Evolutionary conservation across 1,139 yeast species (phyloP).

Genomic region (Protomyces inundatus): DNA sequence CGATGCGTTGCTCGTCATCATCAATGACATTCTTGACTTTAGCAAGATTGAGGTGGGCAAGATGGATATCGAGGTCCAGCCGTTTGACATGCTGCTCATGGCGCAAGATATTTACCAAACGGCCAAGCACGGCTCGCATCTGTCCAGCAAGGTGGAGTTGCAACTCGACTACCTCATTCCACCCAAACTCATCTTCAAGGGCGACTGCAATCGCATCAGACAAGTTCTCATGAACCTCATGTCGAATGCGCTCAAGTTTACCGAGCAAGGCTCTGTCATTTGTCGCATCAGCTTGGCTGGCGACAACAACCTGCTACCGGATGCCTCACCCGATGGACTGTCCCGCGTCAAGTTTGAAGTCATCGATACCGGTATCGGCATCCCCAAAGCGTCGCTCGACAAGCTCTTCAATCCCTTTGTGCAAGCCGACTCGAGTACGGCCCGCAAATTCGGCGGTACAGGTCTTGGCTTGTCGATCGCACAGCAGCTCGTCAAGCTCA

Average conservation of each 20-base stretch:
- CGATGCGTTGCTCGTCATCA: constrained; percentile 67
- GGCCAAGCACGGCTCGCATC: constrained; percentile 35
- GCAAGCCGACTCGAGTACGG: constrained; percentile 57
- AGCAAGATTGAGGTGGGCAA: constrained; percentile 79
- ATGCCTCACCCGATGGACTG: not conserved
- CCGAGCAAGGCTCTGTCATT: constrained; percentile 56
- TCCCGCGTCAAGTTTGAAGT: constrained; percentile 64
- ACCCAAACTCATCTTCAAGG: constrained; percentile 61
- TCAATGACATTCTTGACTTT: constrained; percentile 74
- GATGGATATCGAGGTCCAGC: constrained; percentile 61
- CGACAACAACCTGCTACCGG: constrained; percentile 7
- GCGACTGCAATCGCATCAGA: constrained; percentile 79
- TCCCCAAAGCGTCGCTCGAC: constrained; percentile 47
- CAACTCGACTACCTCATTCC: constrained; percentile 12
- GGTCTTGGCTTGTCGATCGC: constrained; percentile 59
- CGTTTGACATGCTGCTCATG: constrained; percentile 45
- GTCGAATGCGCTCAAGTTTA: constrained; percentile 79
- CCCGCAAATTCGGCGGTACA: constrained; percentile 56
- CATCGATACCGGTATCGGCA: constrained; percentile 59
- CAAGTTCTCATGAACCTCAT: constrained; percentile 86
- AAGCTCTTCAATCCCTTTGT: constrained; percentile 57
- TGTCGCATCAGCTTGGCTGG: constrained; percentile 27
- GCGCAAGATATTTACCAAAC: constrained; percentile 35
- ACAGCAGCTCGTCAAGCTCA: constrained; percentile 52
- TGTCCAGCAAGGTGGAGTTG: not conserved